Percentiles rank a stretch among this genome's conserved stretches.
These are phyloP conservation scores for Elaeis oleifera DNA, from an alignment of 202 grass and related monocot genomes.

Conservation along the genomic window DNA sequence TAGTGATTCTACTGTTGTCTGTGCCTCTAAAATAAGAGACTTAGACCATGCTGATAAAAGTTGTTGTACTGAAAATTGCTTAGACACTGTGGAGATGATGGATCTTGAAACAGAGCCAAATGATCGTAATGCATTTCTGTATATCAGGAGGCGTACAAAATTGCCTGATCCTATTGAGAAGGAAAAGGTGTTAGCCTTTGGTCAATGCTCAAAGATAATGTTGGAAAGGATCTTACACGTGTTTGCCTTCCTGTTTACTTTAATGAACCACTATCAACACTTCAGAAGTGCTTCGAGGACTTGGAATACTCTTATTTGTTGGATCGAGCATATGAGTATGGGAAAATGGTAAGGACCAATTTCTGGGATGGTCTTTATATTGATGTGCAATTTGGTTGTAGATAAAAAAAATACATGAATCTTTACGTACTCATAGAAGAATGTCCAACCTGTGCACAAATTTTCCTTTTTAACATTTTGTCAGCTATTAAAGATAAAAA, in stretches of 20 bases:
- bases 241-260: slow-evolving; percentile 73
- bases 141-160: slow-evolving; percentile 27
- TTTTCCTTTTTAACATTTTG: too few species aligned
- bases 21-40: slow-evolving; percentile 26
- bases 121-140: neutral
- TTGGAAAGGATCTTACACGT: slow-evolving; percentile 70
- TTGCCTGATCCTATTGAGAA: slow-evolving; percentile 56
- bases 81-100: slow-evolving; percentile 11
- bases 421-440: too few species aligned
- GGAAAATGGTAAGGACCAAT: slow-evolving; percentile 42
- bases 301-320: slow-evolving; percentile 71
- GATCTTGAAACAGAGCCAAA: slow-evolving; percentile 2
- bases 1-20: slow-evolving; percentile 35
- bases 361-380: too few species aligned
- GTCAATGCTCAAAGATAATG: slow-evolving; percentile 78
- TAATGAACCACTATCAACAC: slow-evolving; percentile 69
- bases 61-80: neutral
- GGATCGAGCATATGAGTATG: slow-evolving; percentile 62
- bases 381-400: too few species aligned
- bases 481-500: too few species aligned
- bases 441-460: too few species aligned
- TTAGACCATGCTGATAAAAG: slow-evolving; percentile 23
- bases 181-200: slow-evolving; percentile 57
- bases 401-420: too few species aligned
- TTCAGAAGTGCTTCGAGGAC: slow-evolving; percentile 89